These are phyloP conservation scores for Starmerella roubikii DNA, from an alignment of 805 yeast species.

Conservation along the genomic window DNA sequence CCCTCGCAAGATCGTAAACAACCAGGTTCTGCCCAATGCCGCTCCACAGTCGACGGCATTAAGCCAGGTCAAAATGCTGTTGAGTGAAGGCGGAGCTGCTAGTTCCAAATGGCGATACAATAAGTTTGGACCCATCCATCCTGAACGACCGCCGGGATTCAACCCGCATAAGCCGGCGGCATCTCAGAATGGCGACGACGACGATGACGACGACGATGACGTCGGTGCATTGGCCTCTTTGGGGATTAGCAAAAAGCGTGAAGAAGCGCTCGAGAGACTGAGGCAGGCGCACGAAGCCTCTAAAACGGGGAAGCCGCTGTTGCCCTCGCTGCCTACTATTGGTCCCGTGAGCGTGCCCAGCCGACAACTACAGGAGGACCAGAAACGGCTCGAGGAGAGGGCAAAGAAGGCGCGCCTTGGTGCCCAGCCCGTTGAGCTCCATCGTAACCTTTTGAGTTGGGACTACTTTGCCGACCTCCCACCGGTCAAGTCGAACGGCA, in stretches of 20 bases:
- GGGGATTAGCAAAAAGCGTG: slow-evolving; percentile 12
- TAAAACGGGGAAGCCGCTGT: slow-evolving; percentile 2
- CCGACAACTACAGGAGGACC: not conserved
- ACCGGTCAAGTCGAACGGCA: slow-evolving; percentile 27
- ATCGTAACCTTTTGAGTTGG: slow-evolving; percentile 62
- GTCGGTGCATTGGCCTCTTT: slow-evolving; percentile 22
- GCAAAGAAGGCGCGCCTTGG: slow-evolving; percentile 66
- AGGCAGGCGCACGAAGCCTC: slow-evolving; percentile 9
- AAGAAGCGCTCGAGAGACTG: slow-evolving; percentile 10
- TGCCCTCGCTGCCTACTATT: not conserved
- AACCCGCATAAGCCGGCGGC: slow-evolving; percentile 19
- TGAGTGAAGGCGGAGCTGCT: not conserved
- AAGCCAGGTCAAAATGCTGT: slow-evolving; percentile 4
- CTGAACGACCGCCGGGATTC: slow-evolving; percentile 40
- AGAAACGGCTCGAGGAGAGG: slow-evolving; percentile 49
- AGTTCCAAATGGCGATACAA: not conserved
- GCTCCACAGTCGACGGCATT: slow-evolving; percentile 3
- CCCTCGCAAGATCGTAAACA: slow-evolving; percentile 5
- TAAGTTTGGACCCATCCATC: slow-evolving; percentile 16
- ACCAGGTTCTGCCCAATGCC: slow-evolving; percentile 9
- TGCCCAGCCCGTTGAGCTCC: slow-evolving; percentile 65
- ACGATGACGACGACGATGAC: slow-evolving; percentile 31
- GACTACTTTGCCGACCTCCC: slow-evolving; percentile 52
- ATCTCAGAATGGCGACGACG: slow-evolving; percentile 30
- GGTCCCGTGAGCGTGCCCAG: not conserved